Percentiles rank a stretch among this genome's conserved stretches.
phyloP scores from a whole-genome alignment of 768 basidiomycete species.

The Mycena crocata region DNA sequence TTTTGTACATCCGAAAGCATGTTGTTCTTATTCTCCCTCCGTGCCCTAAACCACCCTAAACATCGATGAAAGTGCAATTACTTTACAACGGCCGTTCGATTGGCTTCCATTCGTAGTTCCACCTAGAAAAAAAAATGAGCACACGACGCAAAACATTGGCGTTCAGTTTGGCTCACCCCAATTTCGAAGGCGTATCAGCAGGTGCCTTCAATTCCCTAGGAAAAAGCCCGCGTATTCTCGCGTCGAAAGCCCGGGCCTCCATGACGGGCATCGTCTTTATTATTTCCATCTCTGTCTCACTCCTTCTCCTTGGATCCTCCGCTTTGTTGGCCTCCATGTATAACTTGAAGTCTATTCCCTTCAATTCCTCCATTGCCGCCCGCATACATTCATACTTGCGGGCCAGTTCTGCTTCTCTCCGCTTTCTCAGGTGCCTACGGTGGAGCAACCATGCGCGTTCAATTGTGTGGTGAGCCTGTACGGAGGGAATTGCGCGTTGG shows the following conservation, averaged over 20 bases:
- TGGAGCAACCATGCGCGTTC: conserved; percentile 91
- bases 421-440: conserved; percentile 77
- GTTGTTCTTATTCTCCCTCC: conserved; percentile 32
- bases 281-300: conserved; percentile 64
- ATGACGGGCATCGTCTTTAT: conserved; percentile 71
- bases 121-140: too few species aligned
- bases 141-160: too few species aligned
- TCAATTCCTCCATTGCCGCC: conserved; percentile 86
- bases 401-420: conserved; percentile 72
- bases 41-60: not conserved
- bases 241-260: conserved; percentile 79
- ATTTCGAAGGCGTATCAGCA: conserved; percentile 83
- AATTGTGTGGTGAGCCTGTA: conserved; percentile 92
- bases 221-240: conserved; percentile 83
- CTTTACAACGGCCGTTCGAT: conserved; percentile 63
- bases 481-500: conserved; percentile 86
- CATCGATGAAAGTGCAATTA: not conserved
- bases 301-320: conserved; percentile 80
- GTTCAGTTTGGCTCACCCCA: conserved; percentile 49
- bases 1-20: conserved; percentile 29
- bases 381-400: conserved; percentile 88
- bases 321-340: conserved; percentile 79
- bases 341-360: conserved; percentile 65
- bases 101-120: conserved; percentile 89
- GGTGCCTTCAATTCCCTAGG: conserved; percentile 90